Evolutionary conservation across 2,329 filamentous ascomycete species (phyloP), one percentile per base, ranked within the genome.

Genomic region (Talaromyces albobiverticillius): DNA sequence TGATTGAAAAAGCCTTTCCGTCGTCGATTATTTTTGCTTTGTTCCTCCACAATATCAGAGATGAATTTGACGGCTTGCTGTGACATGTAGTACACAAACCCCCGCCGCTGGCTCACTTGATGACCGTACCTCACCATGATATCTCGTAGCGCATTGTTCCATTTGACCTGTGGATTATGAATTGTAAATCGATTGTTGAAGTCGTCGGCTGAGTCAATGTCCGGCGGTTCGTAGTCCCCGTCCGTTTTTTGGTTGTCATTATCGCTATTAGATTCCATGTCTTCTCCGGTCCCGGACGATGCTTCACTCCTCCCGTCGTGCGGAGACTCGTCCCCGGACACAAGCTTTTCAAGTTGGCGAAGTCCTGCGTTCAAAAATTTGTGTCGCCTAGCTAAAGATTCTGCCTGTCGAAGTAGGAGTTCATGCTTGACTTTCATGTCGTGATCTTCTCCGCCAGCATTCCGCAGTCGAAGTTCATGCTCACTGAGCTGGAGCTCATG

Each of bases 121-220:
- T 99, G 94, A 59, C 94, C 95, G 70, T 99, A 99, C 22, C 94
- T 89, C 38, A 99, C 82, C 47, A 99, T 94, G 64, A 96, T 96
- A 67, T 99, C 97, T 56, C 94, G 85, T 34, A 99, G 75, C 10
- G 92, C 84, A 64, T 99, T 99, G 75, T 96, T 97, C 94, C 94
- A 99, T 71, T 99, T 99, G 54, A 99, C 77, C 66, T 99, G 94
- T 68, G 95, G 83, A 64, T 99, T 99, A 77, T 99, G 94, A 50
- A 99, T 88, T 62, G 97, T 93, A 76, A 99, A 99, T 2, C 94
- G 88, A 67, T 99, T 99, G 69, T 95, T 94, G 78, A 96, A 99
- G 67, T 97, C 92, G 70, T 89, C 96, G 46, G 89, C 86, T 61
- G 93, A 93, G 60, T 96, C 91, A 14, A 88, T 83, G 3, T 86